Conservation (phyloP, 2,329 filamentous ascomycete genomes). For the Aspergillus fischeri region DNA sequence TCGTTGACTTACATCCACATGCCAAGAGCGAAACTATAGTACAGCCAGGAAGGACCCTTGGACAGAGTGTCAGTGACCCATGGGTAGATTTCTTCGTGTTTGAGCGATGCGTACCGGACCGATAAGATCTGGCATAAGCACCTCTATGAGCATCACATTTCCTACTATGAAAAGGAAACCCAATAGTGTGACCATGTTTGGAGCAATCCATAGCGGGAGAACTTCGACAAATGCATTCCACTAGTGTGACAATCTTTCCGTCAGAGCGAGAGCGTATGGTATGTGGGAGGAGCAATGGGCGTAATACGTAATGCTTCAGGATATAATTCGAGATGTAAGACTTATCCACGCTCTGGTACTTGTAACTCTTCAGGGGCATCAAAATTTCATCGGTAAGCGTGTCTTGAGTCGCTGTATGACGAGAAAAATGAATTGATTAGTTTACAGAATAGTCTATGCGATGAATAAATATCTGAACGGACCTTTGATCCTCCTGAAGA, state of each 20-base stretch:
- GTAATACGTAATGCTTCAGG: constrained; percentile 84
- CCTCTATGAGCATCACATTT: constrained; percentile 71
- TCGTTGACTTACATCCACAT: constrained; percentile 74
- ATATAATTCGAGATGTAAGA: constrained; percentile 91
- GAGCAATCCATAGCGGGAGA: constrained; percentile 91
- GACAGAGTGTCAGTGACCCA: constrained; percentile 10
- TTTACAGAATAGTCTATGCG: not conserved
- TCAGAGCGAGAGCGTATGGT: constrained; percentile 1
- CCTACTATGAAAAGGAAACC: constrained; percentile 91
- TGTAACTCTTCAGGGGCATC: constrained; percentile 88
- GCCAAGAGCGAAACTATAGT: constrained; percentile 91
- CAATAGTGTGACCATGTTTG: constrained; percentile 93
- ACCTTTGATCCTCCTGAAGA: constrained; percentile 37
- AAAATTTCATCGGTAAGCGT: constrained; percentile 84
- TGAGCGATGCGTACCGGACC: constrained; percentile 64
- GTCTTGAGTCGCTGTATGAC: constrained; percentile 41
- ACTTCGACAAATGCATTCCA: constrained; percentile 96
- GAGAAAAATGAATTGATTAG: constrained; percentile 3
- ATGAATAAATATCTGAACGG: constrained; percentile 9
- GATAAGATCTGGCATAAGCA: constrained; percentile 83
- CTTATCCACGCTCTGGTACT: constrained; percentile 96
- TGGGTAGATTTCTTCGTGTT: not conserved
- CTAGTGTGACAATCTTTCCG: constrained; percentile 44
- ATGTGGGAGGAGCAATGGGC: not conserved
- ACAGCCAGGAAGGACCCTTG: constrained; percentile 83